Conservation (phyloP, 495 filamentous ascomycete species). For the Aspergillus avenaceus region DNA sequence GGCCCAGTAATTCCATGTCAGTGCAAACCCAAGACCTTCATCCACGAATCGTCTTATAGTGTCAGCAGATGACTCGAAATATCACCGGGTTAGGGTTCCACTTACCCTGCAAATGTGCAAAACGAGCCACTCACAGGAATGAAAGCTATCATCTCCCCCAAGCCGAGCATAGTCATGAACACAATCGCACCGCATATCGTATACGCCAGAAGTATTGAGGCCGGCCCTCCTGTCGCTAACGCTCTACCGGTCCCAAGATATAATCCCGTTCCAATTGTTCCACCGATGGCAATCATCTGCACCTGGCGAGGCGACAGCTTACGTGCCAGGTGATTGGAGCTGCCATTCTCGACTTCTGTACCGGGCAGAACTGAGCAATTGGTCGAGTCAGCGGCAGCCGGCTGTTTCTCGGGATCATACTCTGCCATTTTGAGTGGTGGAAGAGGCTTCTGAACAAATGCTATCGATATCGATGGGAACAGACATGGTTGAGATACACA, state of each 20-base stretch:
- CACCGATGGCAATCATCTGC: slow-evolving; percentile 61
- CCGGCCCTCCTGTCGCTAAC: slow-evolving; percentile 56
- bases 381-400: too few species aligned
- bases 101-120: slow-evolving; percentile 49
- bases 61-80: background rate
- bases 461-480: too few species aligned
- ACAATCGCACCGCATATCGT: slow-evolving; percentile 45
- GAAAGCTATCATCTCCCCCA: slow-evolving; percentile 50
- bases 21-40: slow-evolving; percentile 50
- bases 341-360: too few species aligned
- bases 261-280: slow-evolving; percentile 63
- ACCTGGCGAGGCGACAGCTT: slow-evolving; percentile 47
- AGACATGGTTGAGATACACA: too few species aligned
- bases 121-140: slow-evolving; percentile 48
- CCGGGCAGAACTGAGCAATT: too few species aligned
- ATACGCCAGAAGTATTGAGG: slow-evolving; percentile 58
- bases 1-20: slow-evolving; percentile 58
- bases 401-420: too few species aligned
- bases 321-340: too few species aligned
- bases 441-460: too few species aligned
- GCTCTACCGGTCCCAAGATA: slow-evolving; percentile 59
- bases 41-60: slow-evolving; percentile 51
- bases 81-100: background rate
- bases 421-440: too few species aligned
- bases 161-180: slow-evolving; percentile 45